Evolutionary conservation across 306 rosid species (phyloP), one percentile per base, ranked within the genome.

Genomic region (Lithocarpus polystachyus): DNA sequence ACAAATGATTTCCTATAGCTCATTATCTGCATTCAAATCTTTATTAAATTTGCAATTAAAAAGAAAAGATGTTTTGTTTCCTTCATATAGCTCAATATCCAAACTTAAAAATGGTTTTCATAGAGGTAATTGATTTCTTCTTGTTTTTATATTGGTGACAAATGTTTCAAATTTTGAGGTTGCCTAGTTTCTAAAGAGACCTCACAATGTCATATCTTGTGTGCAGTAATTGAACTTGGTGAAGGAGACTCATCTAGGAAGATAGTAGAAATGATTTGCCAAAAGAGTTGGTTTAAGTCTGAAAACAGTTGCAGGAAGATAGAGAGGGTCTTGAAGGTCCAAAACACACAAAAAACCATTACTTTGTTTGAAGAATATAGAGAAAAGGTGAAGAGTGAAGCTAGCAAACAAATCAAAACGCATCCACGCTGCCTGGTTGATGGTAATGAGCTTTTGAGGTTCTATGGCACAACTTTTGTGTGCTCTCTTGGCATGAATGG

Each of bases 381-480:
- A 83, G 89, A 88, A 68, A 80, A 13, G 70, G 84, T 87, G 28
- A 92, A 90, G 85, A 75, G 5, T 15, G 72, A 86, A 35, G 89
- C 89, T 26, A 84, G 86, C 2, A 86, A 71, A 56, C 73, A 71
- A 19, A 71, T 74, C 8, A 81, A 75, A 61, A 82, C 81, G 57
- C 85, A 84, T 48, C 87, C 90, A 0, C 94, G 91, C 74, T 92
- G 97, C 59, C 51, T 87, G 14, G 94, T 75, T 8, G 91, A 92
- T 77, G 97, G 97, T 35, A 88, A 92, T 64, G 94, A 92, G 75
- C 88, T 89, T 56, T 72, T 92, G 55, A 87, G 89, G 86, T 92
- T 90, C 79, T 86, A 90, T 67, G 89, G 91, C 80, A 84, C 97
- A 43, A 84, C 84, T 8, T 24, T 90, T 75, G 84, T 87, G 56